Base-by-base conservation (phyloP, 805 yeast genomes). In the Lipomyces starkeyi region DNA sequence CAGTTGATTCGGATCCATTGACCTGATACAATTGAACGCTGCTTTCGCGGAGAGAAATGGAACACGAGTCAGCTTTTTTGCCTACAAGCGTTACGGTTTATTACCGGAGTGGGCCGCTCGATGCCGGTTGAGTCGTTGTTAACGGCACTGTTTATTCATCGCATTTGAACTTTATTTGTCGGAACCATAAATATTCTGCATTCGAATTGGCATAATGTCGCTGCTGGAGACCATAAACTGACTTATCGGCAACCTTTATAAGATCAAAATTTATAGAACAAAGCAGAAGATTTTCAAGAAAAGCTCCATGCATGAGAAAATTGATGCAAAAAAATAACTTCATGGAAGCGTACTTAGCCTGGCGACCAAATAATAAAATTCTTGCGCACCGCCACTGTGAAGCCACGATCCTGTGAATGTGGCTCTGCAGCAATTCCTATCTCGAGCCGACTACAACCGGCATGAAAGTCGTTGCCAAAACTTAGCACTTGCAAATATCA, bases 381-480 rank as follows among this genome's bases (percentile, higher is more conserved):
- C 22, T 17, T 17, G 32, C 22, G 49, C 49, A 43, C 49, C 25
- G 49, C 49, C 49, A 43, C 22, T 8, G 40, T 29, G 32, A 29
- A 13, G 17, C 43, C 17, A 11, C 5, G n/a, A 37, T 37, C 43
- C 17, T 37, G 17, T 17, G 49, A 43, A n/a, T 43, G 49, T 43
- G 49, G 49, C 49, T 43, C 3, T 6, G 3, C 22, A 17, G 22
- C 11, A 17, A 43, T 43, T 43, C 11, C 49, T 43, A 43, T 43
- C 49, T 43, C 49, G 49, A 43, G 49, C 49, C 49, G 49, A 43
- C 49, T 43, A 43, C 49, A 43, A 43, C 49, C 49, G 49, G 0
- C 49, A 13, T 43, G 40, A 35, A 35, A 13, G 13, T 9, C 40
- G 9, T 35, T 14, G 13, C 2, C 40, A 35, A 35, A 13, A 7